A percentile compares a stretch with the other conserved stretches of the same genome.
phyloP scores from a whole-genome alignment of 768 basidiomycete genomes.

The Rubroboletus pulcherrimus region DNA sequence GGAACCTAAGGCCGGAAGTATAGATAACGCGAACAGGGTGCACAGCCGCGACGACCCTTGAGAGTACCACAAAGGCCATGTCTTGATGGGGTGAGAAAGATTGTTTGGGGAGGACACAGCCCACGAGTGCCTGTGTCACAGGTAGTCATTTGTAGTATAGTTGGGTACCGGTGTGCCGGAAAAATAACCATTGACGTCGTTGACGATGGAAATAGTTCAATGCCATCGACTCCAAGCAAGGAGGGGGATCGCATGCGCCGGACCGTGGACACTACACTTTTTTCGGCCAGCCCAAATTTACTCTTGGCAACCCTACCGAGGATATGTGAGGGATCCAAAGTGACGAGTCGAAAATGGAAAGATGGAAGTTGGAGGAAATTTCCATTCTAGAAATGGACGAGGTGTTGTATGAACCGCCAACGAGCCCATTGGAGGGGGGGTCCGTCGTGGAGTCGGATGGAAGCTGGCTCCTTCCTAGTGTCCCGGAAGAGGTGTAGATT shows the following conservation, averaged over 20 bases:
- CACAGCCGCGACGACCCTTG: constrained; percentile 2
- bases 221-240: neutral
- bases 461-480: neutral
- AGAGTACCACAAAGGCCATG: neutral
- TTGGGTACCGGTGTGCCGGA: neutral
- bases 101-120: neutral
- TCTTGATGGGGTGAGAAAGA: constrained; percentile 6
- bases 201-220: neutral
- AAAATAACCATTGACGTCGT: neutral
- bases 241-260: neutral
- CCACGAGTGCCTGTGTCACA: neutral
- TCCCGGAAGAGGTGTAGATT: constrained; percentile 1
- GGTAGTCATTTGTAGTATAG: neutral
- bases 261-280: constrained; percentile 2
- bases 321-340: constrained; percentile 7
- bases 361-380: constrained; percentile 10
- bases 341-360: constrained; percentile 14
- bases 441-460: constrained; percentile 10
- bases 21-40: neutral
- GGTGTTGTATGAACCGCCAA: neutral
- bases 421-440: neutral
- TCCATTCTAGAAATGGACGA: constrained; percentile 15
- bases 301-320: neutral
- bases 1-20: neutral
- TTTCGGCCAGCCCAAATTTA: constrained; percentile 3